These are phyloP conservation scores for Calocybe gangraenosa DNA, from an alignment of 768 basidiomycete genomes.

Conservation along the genomic window DNA sequence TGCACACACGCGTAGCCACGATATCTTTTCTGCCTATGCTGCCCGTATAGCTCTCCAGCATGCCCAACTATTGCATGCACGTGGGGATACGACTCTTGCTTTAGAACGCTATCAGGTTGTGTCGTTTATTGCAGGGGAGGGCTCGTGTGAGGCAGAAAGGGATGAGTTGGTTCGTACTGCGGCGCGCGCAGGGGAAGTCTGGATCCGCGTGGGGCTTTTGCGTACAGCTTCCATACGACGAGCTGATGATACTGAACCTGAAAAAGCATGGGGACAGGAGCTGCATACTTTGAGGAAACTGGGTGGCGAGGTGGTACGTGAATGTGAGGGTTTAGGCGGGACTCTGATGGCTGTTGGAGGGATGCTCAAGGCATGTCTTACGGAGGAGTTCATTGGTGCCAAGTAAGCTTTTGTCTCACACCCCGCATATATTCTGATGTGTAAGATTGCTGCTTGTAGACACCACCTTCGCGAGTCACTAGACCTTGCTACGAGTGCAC, in stretches of 20 bases:
- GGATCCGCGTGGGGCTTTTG: conserved; percentile 41
- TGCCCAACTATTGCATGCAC: conserved; percentile 71
- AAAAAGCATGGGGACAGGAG: conserved; percentile 9
- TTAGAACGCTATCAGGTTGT: conserved; percentile 61
- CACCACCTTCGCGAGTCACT: conserved; percentile 59
- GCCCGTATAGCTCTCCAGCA: conserved; percentile 64
- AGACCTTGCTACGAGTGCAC: conserved; percentile 48
- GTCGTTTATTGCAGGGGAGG: conserved; percentile 34
- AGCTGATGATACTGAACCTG: neutral
- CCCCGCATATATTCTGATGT: conserved; percentile 9
- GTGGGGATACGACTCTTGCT: conserved; percentile 50
- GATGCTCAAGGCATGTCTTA: conserved; percentile 49
- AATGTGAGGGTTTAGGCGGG: conserved; percentile 50
- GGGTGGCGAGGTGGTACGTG: conserved; percentile 34
- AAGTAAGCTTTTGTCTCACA: conserved; percentile 43
- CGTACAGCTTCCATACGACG: conserved; percentile 15
- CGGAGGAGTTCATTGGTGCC: conserved; percentile 52
- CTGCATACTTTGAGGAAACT: conserved; percentile 26
- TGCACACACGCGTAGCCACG: conserved; percentile 56
- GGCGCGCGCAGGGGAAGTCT: conserved; percentile 49
- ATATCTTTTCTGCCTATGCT: conserved; percentile 53
- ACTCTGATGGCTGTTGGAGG: conserved; percentile 51
- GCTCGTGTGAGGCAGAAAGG: conserved; percentile 16
- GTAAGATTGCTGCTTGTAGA: conserved; percentile 25
- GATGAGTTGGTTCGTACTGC: conserved; percentile 40